Evolutionary conservation across 805 yeast species (phyloP).

Genomic region (Candida hispaniensis): DNA sequence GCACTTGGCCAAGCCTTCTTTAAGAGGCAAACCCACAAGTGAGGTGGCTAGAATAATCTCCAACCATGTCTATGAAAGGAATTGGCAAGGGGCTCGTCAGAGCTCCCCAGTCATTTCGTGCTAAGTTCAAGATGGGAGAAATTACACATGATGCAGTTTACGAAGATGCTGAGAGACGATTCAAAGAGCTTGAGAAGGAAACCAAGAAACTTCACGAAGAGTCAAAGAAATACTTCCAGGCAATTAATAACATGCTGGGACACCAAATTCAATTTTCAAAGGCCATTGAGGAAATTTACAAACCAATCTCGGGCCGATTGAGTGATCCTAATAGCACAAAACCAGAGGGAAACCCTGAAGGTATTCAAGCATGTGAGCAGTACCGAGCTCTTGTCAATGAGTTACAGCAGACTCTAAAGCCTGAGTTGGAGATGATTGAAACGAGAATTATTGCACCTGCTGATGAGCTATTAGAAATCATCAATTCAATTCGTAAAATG

Average conservation of each 20-base stretch:
- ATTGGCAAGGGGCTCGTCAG: slow-evolving; percentile 66
- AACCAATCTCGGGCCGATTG: slow-evolving; percentile 87
- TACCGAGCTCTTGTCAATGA: slow-evolving; percentile 82
- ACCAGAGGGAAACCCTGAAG: slow-evolving; percentile 94
- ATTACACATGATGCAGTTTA: slow-evolving; percentile 76
- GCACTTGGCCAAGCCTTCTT: no score
- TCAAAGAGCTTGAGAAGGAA: slow-evolving; percentile 81
- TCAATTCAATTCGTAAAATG: slow-evolving; percentile 80
- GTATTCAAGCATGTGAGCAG: slow-evolving; percentile 87
- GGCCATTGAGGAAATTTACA: slow-evolving; percentile 89
- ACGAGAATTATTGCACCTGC: slow-evolving; percentile 85
- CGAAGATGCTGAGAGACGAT: slow-evolving; percentile 91
- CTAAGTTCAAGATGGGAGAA: slow-evolving; percentile 68
- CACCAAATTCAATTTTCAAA: slow-evolving; percentile 93
- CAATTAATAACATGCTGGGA: slow-evolving; percentile 86
- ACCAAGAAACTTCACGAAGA: slow-evolving; percentile 85
- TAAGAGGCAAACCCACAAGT: no score
- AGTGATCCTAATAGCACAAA: slow-evolving; percentile 79
- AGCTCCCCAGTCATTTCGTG: slow-evolving; percentile 87
- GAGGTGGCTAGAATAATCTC: no score
- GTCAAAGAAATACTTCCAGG: slow-evolving; percentile 77
- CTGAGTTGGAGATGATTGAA: slow-evolving; percentile 88
- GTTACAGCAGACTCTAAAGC: slow-evolving; percentile 73
- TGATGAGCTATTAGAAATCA: slow-evolving; percentile 74
- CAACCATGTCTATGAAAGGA: slow-evolving; percentile 75